These are phyloP conservation scores for Talaromyces sp. DNA, from an alignment of 2,329 filamentous ascomycete genomes.

Conservation along the genomic window DNA sequence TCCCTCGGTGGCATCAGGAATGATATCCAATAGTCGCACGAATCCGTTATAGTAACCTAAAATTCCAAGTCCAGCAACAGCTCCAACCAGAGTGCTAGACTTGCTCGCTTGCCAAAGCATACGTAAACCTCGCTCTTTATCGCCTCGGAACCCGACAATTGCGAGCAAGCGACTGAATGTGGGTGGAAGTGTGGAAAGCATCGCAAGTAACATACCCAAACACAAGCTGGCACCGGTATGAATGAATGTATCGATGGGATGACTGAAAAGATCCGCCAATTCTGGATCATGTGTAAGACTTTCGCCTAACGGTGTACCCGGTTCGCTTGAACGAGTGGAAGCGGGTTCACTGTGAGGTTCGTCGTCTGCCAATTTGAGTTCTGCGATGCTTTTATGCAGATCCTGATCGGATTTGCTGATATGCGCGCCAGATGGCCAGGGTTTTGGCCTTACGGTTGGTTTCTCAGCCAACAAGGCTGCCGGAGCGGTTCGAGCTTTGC, in stretches of 20 bases:
- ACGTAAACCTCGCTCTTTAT: slow-evolving; percentile 73
- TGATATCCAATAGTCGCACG: slow-evolving; percentile 81
- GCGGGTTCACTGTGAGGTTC: slow-evolving; percentile 17
- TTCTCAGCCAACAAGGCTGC: slow-evolving; percentile 21
- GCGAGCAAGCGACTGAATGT: slow-evolving; percentile 82
- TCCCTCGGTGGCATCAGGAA: slow-evolving; percentile 51
- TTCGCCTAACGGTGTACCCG: slow-evolving; percentile 24
- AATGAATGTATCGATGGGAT: slow-evolving; percentile 80
- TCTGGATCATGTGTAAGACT: slow-evolving; percentile 52
- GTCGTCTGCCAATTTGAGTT: slow-evolving; percentile 24
- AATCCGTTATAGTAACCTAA: slow-evolving; percentile 86
- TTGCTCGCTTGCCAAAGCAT: slow-evolving; percentile 89
- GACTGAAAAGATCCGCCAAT: slow-evolving; percentile 59
- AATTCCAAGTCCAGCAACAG: slow-evolving; percentile 75
- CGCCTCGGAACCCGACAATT: slow-evolving; percentile 86
- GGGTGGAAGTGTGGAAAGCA: slow-evolving; percentile 91
- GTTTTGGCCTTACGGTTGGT: neutral
- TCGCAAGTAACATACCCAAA: slow-evolving; percentile 77
- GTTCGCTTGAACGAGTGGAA: slow-evolving; percentile 21
- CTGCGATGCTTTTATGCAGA: slow-evolving; percentile 20
- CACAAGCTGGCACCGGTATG: slow-evolving; percentile 87
- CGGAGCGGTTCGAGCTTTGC: slow-evolving; percentile 15
- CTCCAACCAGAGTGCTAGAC: slow-evolving; percentile 88
- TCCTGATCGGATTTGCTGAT: slow-evolving; percentile 19
- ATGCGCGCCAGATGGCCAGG: slow-evolving; percentile 18